Conservation (phyloP, 129 eudicot genomes). For the Saposhnikovia divaricata region DNA sequence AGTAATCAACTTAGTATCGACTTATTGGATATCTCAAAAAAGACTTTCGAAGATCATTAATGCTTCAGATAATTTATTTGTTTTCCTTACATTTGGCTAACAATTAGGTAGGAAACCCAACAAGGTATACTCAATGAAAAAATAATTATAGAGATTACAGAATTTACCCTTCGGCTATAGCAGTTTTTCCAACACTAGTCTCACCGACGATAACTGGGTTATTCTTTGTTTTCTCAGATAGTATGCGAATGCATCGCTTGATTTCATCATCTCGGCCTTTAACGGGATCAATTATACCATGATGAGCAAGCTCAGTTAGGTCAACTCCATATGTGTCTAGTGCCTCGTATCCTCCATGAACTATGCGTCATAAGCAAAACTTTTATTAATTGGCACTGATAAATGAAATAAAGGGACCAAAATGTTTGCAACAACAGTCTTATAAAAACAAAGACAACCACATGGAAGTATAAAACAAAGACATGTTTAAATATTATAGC, state of each 20-base stretch:
- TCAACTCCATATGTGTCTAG: conserved; percentile 88
- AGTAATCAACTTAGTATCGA: background rate
- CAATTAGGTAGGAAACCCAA: conserved; percentile 1
- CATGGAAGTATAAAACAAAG: background rate
- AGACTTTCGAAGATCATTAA: too few relatives aligned
- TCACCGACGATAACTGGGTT: conserved; percentile 93
- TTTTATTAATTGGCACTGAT: background rate
- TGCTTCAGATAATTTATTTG: background rate
- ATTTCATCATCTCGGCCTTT: conserved; percentile 93
- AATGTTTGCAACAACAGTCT: background rate
- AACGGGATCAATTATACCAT: conserved; percentile 90
- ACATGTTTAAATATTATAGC: background rate
- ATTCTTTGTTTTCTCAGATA: conserved; percentile 78
- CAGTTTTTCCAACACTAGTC: conserved; percentile 95
- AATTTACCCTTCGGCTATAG: conserved; percentile 93
- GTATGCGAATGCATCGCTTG: conserved; percentile 76
- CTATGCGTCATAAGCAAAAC: conserved; percentile 23
- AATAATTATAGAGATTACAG: background rate
- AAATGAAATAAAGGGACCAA: background rate
- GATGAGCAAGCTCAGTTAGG: conserved; percentile 84
- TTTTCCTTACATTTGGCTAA: background rate
- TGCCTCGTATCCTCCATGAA: conserved; percentile 82
- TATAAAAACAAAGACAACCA: background rate
- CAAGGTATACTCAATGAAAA: background rate
- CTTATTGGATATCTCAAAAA: background rate